Conservation (phyloP, 2,329 filamentous ascomycete species). For the Penicillium sp. region DNA sequence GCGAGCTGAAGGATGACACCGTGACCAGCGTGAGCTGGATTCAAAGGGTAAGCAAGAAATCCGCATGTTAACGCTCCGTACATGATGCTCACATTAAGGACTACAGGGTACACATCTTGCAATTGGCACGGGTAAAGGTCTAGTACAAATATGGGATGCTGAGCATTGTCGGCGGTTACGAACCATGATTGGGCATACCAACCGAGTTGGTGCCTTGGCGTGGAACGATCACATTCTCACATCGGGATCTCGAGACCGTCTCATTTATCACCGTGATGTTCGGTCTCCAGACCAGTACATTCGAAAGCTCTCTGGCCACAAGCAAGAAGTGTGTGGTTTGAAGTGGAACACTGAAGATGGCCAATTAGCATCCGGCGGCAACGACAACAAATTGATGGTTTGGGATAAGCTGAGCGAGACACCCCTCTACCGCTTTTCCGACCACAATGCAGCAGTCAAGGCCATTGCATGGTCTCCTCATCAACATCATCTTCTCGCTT, state of each 20-base stretch:
- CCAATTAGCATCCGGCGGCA: constrained; percentile 91
- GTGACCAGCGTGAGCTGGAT: constrained; percentile 99
- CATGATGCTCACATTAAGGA: constrained; percentile 9
- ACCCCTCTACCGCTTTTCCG: constrained; percentile 88
- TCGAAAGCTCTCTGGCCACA: constrained; percentile 84
- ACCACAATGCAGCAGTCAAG: constrained; percentile 94
- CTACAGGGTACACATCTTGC: constrained; percentile 80
- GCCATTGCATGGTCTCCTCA: constrained; percentile 98
- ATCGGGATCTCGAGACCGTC: constrained; percentile 87
- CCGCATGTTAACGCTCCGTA: neutral
- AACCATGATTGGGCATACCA: constrained; percentile 96
- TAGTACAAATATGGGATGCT: constrained; percentile 97
- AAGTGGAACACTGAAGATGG: constrained; percentile 97
- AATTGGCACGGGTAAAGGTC: constrained; percentile 89
- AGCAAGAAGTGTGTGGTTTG: constrained; percentile 95
- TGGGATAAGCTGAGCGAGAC: constrained; percentile 96
- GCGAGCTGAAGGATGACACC: constrained; percentile 86
- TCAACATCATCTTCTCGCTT: constrained; percentile 89
- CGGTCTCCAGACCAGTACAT: constrained; percentile 88
- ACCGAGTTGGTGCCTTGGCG: constrained; percentile 85
- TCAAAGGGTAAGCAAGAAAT: constrained; percentile 62
- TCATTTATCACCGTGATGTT: constrained; percentile 95
- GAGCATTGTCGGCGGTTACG: constrained; percentile 79
- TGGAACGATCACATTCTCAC: constrained; percentile 99
- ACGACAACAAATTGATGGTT: constrained; percentile 98